These are phyloP conservation scores for Dryas drummondii DNA, from an alignment of 306 rosid genomes.

Conservation along the genomic window DNA sequence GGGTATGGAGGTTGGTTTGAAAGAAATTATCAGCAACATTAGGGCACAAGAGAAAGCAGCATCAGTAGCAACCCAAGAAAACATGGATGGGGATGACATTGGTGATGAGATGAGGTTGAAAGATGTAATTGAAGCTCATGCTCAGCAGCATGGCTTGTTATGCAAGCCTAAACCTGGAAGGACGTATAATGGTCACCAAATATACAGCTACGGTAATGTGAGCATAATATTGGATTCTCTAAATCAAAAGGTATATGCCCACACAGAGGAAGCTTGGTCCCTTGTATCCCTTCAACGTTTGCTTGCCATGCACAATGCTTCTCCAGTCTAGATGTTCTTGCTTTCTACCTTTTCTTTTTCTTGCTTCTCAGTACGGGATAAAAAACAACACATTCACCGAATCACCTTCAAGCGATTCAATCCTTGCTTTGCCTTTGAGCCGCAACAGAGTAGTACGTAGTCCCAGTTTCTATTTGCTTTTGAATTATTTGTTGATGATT, in stretches of 20 bases:
- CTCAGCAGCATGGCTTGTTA: constrained; percentile 66
- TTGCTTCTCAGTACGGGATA: no score
- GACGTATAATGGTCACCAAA: constrained; percentile 80
- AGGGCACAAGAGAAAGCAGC: constrained; percentile 81
- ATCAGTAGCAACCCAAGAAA: constrained; percentile 24
- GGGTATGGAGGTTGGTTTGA: constrained; percentile 79
- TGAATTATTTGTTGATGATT: no score
- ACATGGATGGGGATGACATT: constrained; percentile 43
- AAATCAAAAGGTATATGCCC: constrained; percentile 74
- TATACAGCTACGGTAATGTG: constrained; percentile 76
- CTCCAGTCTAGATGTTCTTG: no score
- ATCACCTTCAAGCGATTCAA: no score
- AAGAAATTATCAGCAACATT: constrained; percentile 77
- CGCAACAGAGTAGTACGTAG: no score
- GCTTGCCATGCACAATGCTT: constrained; percentile 64
- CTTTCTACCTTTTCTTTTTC: no score
- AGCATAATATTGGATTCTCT: constrained; percentile 71
- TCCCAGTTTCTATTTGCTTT: no score
- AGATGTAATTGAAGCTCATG: constrained; percentile 80
- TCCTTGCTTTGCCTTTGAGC: no score
- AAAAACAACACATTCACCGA: no score
- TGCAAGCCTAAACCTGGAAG: constrained; percentile 81
- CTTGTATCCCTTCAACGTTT: constrained; percentile 64
- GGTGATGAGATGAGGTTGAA: constrained; percentile 70
- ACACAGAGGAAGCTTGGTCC: constrained; percentile 67